Evolutionary conservation across 2,329 filamentous ascomycete species (phyloP).

Genomic region (Penicillium crustosum): DNA sequence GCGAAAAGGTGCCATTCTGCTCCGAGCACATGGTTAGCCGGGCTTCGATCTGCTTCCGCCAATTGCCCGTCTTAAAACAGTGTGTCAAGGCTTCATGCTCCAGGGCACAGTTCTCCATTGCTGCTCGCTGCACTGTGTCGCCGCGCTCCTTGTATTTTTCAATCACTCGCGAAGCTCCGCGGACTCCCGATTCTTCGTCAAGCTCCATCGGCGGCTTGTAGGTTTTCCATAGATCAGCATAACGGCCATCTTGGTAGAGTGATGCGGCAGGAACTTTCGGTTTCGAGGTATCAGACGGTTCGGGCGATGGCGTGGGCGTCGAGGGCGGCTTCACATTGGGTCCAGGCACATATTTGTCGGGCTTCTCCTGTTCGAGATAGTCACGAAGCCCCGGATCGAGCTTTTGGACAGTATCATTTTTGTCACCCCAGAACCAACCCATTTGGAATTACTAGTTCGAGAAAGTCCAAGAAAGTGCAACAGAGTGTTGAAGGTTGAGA

Average conservation of each 20-base stretch:
- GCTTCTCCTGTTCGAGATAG: conserved; percentile 80
- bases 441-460: conserved; percentile 39
- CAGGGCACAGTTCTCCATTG: conserved; percentile 88
- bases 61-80: conserved; percentile 74
- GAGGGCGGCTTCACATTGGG: conserved; percentile 29
- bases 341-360: conserved; percentile 62
- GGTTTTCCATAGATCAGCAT: conserved; percentile 88
- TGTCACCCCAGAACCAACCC: conserved; percentile 63
- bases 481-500: background rate
- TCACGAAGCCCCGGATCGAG: conserved; percentile 82
- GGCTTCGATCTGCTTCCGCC: conserved; percentile 55
- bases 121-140: conserved; percentile 72
- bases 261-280: conserved; percentile 51
- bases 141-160: conserved; percentile 82
- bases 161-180: conserved; percentile 79
- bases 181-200: conserved; percentile 69
- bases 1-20: conserved; percentile 74
- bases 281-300: conserved; percentile 29
- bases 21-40: conserved; percentile 74
- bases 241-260: conserved; percentile 67
- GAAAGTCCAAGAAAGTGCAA: background rate
- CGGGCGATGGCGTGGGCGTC: conserved; percentile 20
- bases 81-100: conserved; percentile 80
- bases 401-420: conserved; percentile 66
- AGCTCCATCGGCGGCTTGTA: conserved; percentile 69